A percentile compares a stretch with the other conserved stretches of the same genome.
These are phyloP conservation scores for Geoglossum glabrum DNA, from an alignment of 495 filamentous ascomycete genomes.

Conservation along the genomic window DNA sequence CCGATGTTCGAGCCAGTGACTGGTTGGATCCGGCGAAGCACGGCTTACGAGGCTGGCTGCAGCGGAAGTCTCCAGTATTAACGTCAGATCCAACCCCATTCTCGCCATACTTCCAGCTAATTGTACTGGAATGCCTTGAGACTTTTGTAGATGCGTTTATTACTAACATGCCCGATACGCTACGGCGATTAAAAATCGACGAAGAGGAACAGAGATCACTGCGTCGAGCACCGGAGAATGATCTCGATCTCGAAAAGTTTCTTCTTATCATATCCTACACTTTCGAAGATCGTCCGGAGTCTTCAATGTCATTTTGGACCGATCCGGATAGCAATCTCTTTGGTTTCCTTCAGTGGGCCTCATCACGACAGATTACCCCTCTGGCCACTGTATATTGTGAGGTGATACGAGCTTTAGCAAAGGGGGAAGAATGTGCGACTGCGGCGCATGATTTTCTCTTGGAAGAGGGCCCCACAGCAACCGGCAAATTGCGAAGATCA, in stretches of 20 bases:
- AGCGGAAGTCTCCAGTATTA: slow-evolving; percentile 51
- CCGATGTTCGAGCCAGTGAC: slow-evolving; percentile 49
- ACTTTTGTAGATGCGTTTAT: slow-evolving; percentile 77
- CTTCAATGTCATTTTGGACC: slow-evolving; percentile 71
- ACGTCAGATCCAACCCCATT: slow-evolving; percentile 39
- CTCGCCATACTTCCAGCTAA: slow-evolving; percentile 38
- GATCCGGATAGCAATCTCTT: slow-evolving; percentile 76
- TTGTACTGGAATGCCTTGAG: slow-evolving; percentile 65
- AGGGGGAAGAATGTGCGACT: slow-evolving; percentile 56
- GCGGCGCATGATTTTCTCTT: slow-evolving; percentile 72
- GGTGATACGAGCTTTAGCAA: slow-evolving; percentile 70
- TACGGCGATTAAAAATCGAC: slow-evolving; percentile 67
- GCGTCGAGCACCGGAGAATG: slow-evolving; percentile 32
- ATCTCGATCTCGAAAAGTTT: slow-evolving; percentile 73
- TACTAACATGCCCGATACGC: slow-evolving; percentile 79
- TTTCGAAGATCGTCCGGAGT: slow-evolving; percentile 65
- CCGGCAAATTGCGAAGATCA: slow-evolving; percentile 55
- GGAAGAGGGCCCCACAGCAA: slow-evolving; percentile 57
- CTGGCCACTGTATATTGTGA: slow-evolving; percentile 90
- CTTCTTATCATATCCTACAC: slow-evolving; percentile 78
- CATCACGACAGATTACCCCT: slow-evolving; percentile 75
- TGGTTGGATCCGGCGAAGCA: slow-evolving; percentile 67
- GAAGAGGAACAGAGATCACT: slow-evolving; percentile 64
- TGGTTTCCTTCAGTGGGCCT: slow-evolving; percentile 91
- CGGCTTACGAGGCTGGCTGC: slow-evolving; percentile 53